Evolutionary conservation across 2,329 filamentous ascomycete genomes (phyloP).

Genomic region (Penicillium sp.): DNA sequence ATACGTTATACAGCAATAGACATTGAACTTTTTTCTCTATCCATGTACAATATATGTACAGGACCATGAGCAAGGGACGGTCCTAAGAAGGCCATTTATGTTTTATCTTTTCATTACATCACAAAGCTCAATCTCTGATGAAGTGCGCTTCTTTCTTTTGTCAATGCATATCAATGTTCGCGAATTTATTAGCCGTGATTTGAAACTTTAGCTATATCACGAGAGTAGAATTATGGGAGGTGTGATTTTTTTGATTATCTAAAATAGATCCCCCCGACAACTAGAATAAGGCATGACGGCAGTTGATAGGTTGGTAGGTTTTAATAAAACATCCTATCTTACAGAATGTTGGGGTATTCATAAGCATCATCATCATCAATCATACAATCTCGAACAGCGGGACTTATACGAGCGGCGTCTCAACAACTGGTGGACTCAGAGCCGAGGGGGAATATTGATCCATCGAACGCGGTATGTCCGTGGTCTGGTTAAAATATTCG

Average conservation of each 20-base stretch:
- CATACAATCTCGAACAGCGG: neutral
- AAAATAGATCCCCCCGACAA: neutral
- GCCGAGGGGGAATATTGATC: slow-evolving; percentile 14
- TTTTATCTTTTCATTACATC: neutral
- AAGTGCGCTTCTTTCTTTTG: slow-evolving; percentile 6
- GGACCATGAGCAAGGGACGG: neutral
- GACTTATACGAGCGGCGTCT: slow-evolving; percentile 12
- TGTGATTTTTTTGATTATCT: neutral
- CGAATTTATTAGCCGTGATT: neutral
- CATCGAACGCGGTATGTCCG: slow-evolving; percentile 6
- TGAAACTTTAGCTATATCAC: neutral
- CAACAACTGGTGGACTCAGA: slow-evolving; percentile 14
- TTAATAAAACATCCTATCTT: neutral
- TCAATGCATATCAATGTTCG: neutral
- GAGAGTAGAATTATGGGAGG: neutral
- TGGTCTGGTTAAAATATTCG: slow-evolving; percentile 4
- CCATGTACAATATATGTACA: slow-evolving; percentile 17
- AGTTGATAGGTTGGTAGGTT: neutral
- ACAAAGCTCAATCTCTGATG: neutral
- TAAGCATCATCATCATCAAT: slow-evolving; percentile 8
- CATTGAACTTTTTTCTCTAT: neutral
- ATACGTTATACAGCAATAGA: slow-evolving; percentile 4
- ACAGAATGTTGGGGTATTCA: slow-evolving; percentile 1
- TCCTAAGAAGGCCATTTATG: neutral
- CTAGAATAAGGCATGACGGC: neutral